Evolutionary conservation across 2,329 filamentous ascomycete species (phyloP).

Genomic region (Fonsecaea monophora): DNA sequence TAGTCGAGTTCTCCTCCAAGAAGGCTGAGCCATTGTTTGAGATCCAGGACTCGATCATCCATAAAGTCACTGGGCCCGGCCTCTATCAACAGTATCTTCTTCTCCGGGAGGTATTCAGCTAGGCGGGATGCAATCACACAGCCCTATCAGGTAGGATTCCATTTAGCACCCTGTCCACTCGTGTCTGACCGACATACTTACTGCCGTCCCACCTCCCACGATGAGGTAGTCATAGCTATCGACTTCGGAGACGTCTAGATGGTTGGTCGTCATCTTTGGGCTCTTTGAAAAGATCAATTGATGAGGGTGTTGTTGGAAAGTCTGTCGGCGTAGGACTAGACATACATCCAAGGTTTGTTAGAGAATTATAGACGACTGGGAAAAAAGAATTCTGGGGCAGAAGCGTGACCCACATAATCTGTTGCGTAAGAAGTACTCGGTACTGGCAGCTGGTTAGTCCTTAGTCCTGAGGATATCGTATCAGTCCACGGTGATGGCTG

Average conservation of each 20-base stretch:
- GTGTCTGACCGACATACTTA: slow-evolving; percentile 17
- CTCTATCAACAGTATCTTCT: slow-evolving; percentile 82
- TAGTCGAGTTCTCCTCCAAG: slow-evolving; percentile 89
- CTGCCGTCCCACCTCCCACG: slow-evolving; percentile 81
- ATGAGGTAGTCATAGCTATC: slow-evolving; percentile 83
- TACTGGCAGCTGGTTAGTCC: neutral
- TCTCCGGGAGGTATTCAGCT: slow-evolving; percentile 81
- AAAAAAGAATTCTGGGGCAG: neutral
- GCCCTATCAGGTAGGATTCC: slow-evolving; percentile 51
- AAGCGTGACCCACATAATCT: slow-evolving; percentile 14
- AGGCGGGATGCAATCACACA: slow-evolving; percentile 83
- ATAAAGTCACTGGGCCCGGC: slow-evolving; percentile 88
- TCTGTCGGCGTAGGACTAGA: neutral
- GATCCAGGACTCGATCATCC: slow-evolving; percentile 82
- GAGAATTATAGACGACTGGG: neutral
- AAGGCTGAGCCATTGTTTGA: slow-evolving; percentile 85
- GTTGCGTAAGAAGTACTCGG: neutral
- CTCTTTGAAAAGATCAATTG: neutral
- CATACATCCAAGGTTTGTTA: neutral
- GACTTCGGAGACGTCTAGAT: slow-evolving; percentile 68
- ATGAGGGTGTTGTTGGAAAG: neutral
- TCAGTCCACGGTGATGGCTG: slow-evolving; percentile 13
- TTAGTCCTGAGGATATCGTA: neutral
- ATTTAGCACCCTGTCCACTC: slow-evolving; percentile 14
- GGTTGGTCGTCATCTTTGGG: slow-evolving; percentile 69